Conservation (phyloP, 768 basidiomycete genomes). For the Suillus decipiens region DNA sequence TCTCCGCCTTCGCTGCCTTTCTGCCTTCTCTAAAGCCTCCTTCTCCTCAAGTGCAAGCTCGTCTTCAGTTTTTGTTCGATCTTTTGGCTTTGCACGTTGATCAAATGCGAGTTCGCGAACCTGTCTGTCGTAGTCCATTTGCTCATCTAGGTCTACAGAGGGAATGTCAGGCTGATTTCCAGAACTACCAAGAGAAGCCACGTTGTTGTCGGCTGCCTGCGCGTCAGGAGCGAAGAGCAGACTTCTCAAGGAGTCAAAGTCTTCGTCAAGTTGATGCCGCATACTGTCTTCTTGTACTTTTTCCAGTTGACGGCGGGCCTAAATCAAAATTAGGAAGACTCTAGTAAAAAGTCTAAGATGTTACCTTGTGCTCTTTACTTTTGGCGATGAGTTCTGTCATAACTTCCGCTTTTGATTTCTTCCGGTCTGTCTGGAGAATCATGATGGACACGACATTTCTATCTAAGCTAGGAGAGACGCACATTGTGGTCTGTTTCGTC, state of each 20-base stretch:
- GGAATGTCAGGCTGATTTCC: background rate
- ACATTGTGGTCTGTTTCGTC: conserved; percentile 54
- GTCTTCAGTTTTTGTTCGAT: conserved; percentile 95
- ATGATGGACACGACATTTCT: conserved; percentile 7
- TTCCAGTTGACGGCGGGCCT: conserved; percentile 89
- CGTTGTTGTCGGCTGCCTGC: conserved; percentile 41
- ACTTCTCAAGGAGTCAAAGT: conserved; percentile 78
- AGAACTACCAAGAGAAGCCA: conserved; percentile 33
- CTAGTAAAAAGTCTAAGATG: background rate
- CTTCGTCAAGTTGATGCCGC: conserved; percentile 85
- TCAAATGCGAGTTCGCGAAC: conserved; percentile 94
- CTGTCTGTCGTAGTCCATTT: conserved; percentile 86
- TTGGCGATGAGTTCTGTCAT: conserved; percentile 99
- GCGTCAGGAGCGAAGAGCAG: conserved; percentile 65
- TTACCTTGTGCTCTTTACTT: conserved; percentile 93
- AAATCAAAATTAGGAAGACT: conserved; percentile 5
- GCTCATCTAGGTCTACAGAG: conserved; percentile 33
- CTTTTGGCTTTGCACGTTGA: conserved; percentile 89
- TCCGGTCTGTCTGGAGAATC: conserved; percentile 65
- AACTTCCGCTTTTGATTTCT: conserved; percentile 93
- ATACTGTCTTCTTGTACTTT: conserved; percentile 83
- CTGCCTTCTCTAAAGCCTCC: conserved; percentile 82
- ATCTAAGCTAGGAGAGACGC: conserved; percentile 22
- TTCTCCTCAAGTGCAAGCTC: conserved; percentile 90
- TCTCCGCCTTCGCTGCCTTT: conserved; percentile 71